Base-by-base conservation (phyloP, 2,329 filamentous ascomycete species). In the Nemania abortiva region DNA sequence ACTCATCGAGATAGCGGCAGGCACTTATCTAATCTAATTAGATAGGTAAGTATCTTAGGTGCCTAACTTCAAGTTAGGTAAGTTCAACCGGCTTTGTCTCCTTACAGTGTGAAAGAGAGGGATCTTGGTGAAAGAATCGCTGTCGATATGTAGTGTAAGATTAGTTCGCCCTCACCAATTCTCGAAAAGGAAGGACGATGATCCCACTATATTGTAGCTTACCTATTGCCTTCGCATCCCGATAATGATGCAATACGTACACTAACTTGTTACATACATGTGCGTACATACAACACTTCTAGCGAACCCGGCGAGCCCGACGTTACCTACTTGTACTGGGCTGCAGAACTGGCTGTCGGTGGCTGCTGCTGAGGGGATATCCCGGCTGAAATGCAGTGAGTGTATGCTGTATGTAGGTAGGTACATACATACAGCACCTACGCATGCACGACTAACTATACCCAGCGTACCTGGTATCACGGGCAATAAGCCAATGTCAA, bases 101-200 rank as follows among this genome's bases (percentile, higher is more conserved):
- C 7, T 52, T 50, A 67, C 58, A 58, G 58, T 63, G 59, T 67
- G 59, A 66, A 58, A 45, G 52, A 31, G 62, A 58, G 34, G 52
- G 34, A 60, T 22, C 10, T 10, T 45, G 18, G 9, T 62, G 9
- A 61, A 50, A 53, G 31, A 66, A 42, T 34, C 27, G 52, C 29
- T 24, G 39, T 61, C 24, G 24, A 42, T 47, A 6, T 18, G 18
- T 50, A 50, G 47, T 53, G 50, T 31, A 5, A 39, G 15, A 39
- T 53, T 53, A 31, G 50, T 31, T 7, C 13, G 11, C n/a, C 6
- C 24, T 55, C 31, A 39, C 31, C 53, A 39, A 18, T 55, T 50
- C 68, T 69, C 15, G 58, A 69, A 66, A 59, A 69, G 69, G 69
- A 70, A 70, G 69, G 69, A 31, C 58, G 65, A 57, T 18, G 39